Conservation (phyloP, 2,329 filamentous ascomycete genomes). For the Colletotrichum sojae region DNA sequence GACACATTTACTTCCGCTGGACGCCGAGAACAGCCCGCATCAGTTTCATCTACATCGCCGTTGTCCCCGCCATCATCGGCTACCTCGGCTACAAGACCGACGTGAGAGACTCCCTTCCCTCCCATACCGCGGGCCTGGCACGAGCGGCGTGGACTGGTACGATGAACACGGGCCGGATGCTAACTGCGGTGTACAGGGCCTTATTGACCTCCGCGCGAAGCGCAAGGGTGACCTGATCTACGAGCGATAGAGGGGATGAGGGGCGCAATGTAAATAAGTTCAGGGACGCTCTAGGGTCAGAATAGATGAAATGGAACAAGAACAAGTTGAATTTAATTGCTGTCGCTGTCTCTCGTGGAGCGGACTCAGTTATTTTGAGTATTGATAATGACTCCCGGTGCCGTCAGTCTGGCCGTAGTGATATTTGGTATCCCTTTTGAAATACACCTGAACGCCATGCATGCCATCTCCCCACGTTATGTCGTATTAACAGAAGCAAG, state of each 20-base stretch:
- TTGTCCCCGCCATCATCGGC: slow-evolving; percentile 79
- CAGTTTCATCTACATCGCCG: slow-evolving; percentile 81
- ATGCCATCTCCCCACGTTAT: not conserved
- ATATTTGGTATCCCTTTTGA: slow-evolving; percentile 7
- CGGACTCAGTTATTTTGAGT: not conserved
- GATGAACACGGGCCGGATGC: not conserved
- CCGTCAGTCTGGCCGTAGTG: not conserved
- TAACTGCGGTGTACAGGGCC: slow-evolving; percentile 73
- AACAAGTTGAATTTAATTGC: slow-evolving; percentile 13
- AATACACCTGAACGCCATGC: slow-evolving; percentile 13
- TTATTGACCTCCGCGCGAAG: slow-evolving; percentile 89
- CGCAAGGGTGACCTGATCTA: slow-evolving; percentile 85
- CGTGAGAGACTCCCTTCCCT: slow-evolving; percentile 67
- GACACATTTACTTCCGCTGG: slow-evolving; percentile 97
- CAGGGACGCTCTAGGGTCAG: not conserved
- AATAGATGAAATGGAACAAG: slow-evolving; percentile 20
- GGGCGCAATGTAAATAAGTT: slow-evolving; percentile 58
- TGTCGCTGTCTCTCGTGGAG: not conserved
- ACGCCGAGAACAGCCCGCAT: slow-evolving; percentile 86
- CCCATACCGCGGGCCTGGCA: not conserved
- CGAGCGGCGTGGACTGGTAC: no score
- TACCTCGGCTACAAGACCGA: slow-evolving; percentile 85
- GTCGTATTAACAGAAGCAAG: not conserved
- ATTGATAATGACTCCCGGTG: not conserved
- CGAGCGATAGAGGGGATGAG: slow-evolving; percentile 73